These are phyloP conservation scores for Rhizopogon roseolus DNA, from an alignment of 768 basidiomycete genomes.

Conservation along the genomic window DNA sequence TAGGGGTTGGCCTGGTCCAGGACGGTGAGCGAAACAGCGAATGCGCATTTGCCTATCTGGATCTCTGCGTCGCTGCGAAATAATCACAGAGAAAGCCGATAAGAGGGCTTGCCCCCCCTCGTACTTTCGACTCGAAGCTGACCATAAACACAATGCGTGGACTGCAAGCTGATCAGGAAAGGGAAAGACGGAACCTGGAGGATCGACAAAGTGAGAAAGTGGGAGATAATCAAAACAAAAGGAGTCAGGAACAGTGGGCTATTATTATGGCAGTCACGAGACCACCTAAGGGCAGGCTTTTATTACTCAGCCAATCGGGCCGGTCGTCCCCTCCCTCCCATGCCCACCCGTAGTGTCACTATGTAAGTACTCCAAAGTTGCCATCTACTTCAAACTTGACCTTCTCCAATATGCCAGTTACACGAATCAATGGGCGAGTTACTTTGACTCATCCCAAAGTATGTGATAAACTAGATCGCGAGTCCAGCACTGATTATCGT, in stretches of 20 bases:
- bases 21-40: background rate
- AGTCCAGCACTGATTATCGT: background rate
- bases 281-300: background rate
- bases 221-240: background rate
- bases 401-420: constrained; percentile 48
- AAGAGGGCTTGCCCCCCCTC: constrained; percentile 4
- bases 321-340: background rate
- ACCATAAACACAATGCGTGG: background rate
- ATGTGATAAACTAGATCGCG: constrained; percentile 1
- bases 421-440: constrained; percentile 37
- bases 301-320: background rate
- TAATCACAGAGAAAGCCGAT: constrained; percentile 7
- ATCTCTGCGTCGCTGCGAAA: constrained; percentile 1
- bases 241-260: background rate
- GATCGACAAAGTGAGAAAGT: background rate
- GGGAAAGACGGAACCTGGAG: background rate
- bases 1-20: background rate
- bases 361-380: background rate
- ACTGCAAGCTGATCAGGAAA: background rate
- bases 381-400: background rate
- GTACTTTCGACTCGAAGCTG: constrained; percentile 6
- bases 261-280: background rate
- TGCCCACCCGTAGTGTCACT: no score
- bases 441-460: constrained; percentile 64
- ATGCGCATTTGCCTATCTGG: constrained; percentile 6